These are phyloP conservation scores for Termitomyces sp. DNA, from an alignment of 768 basidiomycete genomes.

Conservation along the genomic window DNA sequence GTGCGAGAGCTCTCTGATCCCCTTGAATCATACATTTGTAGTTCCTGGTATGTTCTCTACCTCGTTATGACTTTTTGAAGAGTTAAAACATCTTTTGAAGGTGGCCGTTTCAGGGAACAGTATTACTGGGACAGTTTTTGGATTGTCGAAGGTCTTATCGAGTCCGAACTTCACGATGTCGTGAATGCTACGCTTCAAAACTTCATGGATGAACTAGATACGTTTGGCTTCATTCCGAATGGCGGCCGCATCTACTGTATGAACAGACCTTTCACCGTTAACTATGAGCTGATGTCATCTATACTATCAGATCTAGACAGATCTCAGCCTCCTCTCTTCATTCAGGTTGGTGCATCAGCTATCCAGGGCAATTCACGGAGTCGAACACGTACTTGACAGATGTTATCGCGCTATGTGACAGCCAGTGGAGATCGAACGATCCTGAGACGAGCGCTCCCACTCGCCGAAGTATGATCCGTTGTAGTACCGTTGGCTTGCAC, in stretches of 20 bases:
- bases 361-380: neutral
- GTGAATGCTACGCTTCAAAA: conserved; percentile 80
- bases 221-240: conserved; percentile 89
- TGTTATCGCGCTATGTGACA: conserved; percentile 82
- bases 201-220: conserved; percentile 90
- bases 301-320: conserved; percentile 65
- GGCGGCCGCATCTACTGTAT: conserved; percentile 88
- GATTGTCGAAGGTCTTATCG: conserved; percentile 83
- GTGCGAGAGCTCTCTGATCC: conserved; percentile 85
- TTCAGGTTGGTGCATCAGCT: conserved; percentile 43
- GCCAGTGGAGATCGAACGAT: conserved; percentile 71
- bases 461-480: conserved; percentile 57
- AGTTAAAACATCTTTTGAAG: conserved; percentile 17
- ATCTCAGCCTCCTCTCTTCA: conserved; percentile 89
- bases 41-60: conserved; percentile 56
- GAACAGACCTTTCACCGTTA: conserved; percentile 1
- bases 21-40: conserved; percentile 87
- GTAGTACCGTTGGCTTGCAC: neutral
- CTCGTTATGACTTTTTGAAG: neutral
- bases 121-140: conserved; percentile 76
- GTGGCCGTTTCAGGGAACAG: conserved; percentile 76
- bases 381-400: conserved; percentile 35
- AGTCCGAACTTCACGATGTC: conserved; percentile 68
- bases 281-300: conserved; percentile 33
- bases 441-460: conserved; percentile 72